Conservation (phyloP, 306 rosid genomes). For the Cucumis melo region DNA sequence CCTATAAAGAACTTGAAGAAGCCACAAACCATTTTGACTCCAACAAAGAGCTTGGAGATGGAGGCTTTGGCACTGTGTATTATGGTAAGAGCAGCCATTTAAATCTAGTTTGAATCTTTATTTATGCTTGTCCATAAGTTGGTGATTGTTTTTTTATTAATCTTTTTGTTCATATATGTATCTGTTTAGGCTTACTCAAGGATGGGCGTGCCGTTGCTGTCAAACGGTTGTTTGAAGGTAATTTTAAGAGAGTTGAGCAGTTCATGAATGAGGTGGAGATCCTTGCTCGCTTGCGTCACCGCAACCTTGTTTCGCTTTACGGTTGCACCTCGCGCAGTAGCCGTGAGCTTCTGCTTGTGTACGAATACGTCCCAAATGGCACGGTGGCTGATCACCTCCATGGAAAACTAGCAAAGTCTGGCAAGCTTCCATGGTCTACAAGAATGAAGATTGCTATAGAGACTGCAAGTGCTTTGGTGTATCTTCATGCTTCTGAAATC, state of each 20-base stretch:
- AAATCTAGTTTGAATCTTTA: background rate
- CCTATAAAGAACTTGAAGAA: slow-evolving; percentile 50
- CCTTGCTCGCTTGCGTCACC: slow-evolving; percentile 41
- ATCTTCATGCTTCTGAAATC: slow-evolving; percentile 60
- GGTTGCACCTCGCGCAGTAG: slow-evolving; percentile 80
- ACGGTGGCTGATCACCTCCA: slow-evolving; percentile 83
- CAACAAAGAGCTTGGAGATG: slow-evolving; percentile 65
- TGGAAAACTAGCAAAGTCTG: slow-evolving; percentile 33
- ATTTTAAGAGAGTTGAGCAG: slow-evolving; percentile 63
- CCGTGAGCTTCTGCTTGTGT: slow-evolving; percentile 77
- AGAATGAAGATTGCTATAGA: slow-evolving; percentile 65
- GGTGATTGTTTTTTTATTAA: background rate
- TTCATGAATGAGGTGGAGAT: slow-evolving; percentile 64
- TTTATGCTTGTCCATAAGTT: background rate
- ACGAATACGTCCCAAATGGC: slow-evolving; percentile 71
- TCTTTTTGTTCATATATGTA: background rate
- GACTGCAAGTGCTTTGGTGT: slow-evolving; percentile 61
- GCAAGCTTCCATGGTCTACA: slow-evolving; percentile 35
- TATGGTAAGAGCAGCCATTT: slow-evolving; percentile 26
- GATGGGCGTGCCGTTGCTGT: slow-evolving; percentile 78
- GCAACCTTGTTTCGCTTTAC: slow-evolving; percentile 57
- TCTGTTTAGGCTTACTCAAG: slow-evolving; percentile 38
- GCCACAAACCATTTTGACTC: slow-evolving; percentile 55
- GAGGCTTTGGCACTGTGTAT: slow-evolving; percentile 80
- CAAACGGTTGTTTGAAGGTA: slow-evolving; percentile 69